Evolutionary conservation across 352 stramenopile genomes (phyloP).

Genomic region (Blastocystis sp.): DNA sequence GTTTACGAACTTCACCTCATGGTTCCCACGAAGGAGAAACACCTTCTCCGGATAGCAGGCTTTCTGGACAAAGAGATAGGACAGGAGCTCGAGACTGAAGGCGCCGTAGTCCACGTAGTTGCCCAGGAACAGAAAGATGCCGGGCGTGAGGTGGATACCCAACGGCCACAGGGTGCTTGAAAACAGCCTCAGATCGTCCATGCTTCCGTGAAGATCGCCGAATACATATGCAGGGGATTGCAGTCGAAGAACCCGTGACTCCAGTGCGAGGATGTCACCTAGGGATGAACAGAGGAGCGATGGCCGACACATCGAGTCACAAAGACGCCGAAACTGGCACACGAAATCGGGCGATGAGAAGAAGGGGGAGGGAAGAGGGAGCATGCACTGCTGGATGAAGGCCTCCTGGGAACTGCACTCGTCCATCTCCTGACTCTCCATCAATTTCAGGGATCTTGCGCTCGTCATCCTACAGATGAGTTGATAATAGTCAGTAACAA

Average conservation of each 20-base stretch:
- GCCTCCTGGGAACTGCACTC: conserved; percentile 49
- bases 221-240: conserved; percentile 88
- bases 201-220: conserved; percentile 88
- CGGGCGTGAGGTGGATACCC: conserved; percentile 84
- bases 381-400: conserved; percentile 32
- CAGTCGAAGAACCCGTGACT: conserved; percentile 81
- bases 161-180: conserved; percentile 89
- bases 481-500: background rate
- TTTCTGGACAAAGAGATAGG: conserved; percentile 89
- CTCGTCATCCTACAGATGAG: conserved; percentile 14
- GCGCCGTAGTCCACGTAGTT: conserved; percentile 91
- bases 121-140: conserved; percentile 88
- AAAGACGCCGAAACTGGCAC: conserved; percentile 39
- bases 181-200: conserved; percentile 90
- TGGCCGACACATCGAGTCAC: conserved; percentile 41
- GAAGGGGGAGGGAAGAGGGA: conserved; percentile 50
- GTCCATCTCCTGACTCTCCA: background rate
- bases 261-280: conserved; percentile 72
- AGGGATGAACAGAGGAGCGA: conserved; percentile 70
- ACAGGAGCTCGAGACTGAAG: conserved; percentile 85
- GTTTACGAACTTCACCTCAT: conserved; percentile 84
- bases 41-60: conserved; percentile 81
- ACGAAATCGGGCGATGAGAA: conserved; percentile 43
- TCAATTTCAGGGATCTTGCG: conserved; percentile 28
- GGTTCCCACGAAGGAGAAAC: conserved; percentile 82